These are phyloP conservation scores for Recurvomyces mirabilis DNA, from an alignment of 495 filamentous ascomycete species.

Conservation along the genomic window DNA sequence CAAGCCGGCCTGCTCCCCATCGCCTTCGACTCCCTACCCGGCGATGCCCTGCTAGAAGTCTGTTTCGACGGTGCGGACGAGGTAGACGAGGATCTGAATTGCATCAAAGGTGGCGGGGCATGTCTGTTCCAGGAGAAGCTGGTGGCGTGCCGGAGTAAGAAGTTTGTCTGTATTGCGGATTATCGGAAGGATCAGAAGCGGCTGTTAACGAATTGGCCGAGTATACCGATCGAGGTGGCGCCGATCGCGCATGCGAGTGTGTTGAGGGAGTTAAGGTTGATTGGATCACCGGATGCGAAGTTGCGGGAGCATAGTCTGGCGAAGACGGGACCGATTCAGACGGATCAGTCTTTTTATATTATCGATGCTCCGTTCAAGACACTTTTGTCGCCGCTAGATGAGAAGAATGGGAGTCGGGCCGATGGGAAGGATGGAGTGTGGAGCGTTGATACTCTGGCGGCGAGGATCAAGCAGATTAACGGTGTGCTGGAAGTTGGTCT, in stretches of 20 bases:
- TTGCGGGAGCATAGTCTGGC: conserved; percentile 55
- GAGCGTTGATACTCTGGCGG: conserved; percentile 65
- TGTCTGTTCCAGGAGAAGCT: conserved; percentile 98
- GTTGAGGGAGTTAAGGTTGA: conserved; percentile 48
- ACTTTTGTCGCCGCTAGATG: conserved; percentile 52
- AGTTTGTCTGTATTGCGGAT: conserved; percentile 91
- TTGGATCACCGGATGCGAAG: conserved; percentile 58
- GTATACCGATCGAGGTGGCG: conserved; percentile 85
- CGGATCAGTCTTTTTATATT: conserved; percentile 89
- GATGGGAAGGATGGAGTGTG: conserved; percentile 39
- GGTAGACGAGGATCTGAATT: conserved; percentile 88
- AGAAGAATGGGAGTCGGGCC: conserved; percentile 32
- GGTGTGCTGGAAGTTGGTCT: conserved; percentile 89
- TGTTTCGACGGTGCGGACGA: conserved; percentile 95
- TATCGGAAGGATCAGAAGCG: conserved; percentile 72
- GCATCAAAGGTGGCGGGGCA: conserved; percentile 94
- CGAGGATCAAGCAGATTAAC: conserved; percentile 63
- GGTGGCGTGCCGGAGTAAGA: conserved; percentile 70
- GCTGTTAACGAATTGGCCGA: conserved; percentile 69
- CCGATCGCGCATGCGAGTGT: conserved; percentile 68
- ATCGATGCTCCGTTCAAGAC: conserved; percentile 77
- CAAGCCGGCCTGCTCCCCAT: conserved; percentile 63
- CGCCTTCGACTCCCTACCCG: conserved; percentile 60
- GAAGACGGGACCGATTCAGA: conserved; percentile 75
- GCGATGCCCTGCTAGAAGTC: conserved; percentile 56